Evolutionary conservation across 2,329 filamentous ascomycete genomes (phyloP).

Genomic region (Coniochaeta sp.): DNA sequence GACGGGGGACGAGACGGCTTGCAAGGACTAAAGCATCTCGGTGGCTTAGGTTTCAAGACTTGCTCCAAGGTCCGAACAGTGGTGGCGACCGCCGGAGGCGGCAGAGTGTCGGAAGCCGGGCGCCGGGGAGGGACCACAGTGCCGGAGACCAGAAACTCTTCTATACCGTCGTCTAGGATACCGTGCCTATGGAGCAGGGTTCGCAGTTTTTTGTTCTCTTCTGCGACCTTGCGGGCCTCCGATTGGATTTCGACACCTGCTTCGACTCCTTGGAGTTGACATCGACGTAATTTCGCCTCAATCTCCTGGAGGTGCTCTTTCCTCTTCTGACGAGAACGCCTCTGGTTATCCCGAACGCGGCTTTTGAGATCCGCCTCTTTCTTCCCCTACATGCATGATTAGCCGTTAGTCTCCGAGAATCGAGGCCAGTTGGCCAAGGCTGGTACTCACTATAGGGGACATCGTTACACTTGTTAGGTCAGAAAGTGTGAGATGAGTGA

Average conservation of each 20-base stretch:
- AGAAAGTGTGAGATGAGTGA: not conserved
- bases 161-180: slow-evolving; percentile 7
- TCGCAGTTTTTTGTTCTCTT: slow-evolving; percentile 61
- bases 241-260: slow-evolving; percentile 65
- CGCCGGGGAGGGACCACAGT: not conserved
- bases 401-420: not conserved
- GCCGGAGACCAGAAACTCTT: slow-evolving; percentile 2
- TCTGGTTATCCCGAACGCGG: slow-evolving; percentile 70
- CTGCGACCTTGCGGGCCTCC: slow-evolving; percentile 59
- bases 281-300: slow-evolving; percentile 55
- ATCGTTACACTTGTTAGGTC: not conserved
- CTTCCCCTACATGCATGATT: not conserved
- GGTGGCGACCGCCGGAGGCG: not conserved
- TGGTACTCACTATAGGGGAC: not conserved
- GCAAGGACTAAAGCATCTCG: slow-evolving; percentile 18
- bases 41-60: slow-evolving; percentile 27
- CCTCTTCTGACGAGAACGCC: slow-evolving; percentile 64
- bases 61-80: slow-evolving; percentile 22
- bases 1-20: slow-evolving; percentile 15
- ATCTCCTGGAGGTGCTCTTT: slow-evolving; percentile 68
- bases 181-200: slow-evolving; percentile 10
- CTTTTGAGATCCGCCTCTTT: not conserved
- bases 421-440: not conserved
- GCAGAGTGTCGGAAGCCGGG: not conserved
- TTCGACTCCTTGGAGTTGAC: slow-evolving; percentile 58